Percentiles rank a stretch among this genome's conserved stretches.
phyloP scores from a whole-genome alignment of 1,284 basidiomycete species.

The Sporisorium graminicola region DNA sequence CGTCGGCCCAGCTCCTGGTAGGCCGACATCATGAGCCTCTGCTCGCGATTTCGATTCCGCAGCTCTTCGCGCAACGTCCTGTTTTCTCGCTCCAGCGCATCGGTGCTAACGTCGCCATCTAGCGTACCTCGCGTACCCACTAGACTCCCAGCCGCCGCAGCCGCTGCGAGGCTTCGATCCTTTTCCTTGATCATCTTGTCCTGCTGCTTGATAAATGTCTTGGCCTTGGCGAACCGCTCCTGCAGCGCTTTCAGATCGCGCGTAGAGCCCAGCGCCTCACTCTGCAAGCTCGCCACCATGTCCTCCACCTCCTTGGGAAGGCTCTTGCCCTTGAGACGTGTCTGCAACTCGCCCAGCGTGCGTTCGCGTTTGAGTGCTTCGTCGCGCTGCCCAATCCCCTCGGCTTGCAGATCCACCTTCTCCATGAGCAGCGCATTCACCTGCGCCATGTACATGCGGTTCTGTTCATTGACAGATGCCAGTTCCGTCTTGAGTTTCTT shows the following conservation, averaged over 20 bases:
- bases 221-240: conserved; percentile 86
- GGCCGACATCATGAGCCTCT: conserved; percentile 53
- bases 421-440: conserved; percentile 79
- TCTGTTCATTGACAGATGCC: conserved; percentile 82
- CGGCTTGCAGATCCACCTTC: conserved; percentile 84
- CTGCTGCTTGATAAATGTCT: conserved; percentile 91
- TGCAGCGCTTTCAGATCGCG: conserved; percentile 79
- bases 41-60: conserved; percentile 40
- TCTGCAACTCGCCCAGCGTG: conserved; percentile 67
- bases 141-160: conserved; percentile 21
- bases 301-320: conserved; percentile 82
- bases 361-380: conserved; percentile 56
- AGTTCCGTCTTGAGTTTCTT: conserved; percentile 78
- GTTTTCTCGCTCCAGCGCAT: conserved; percentile 35
- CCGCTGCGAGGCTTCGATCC: conserved; percentile 44
- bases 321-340: conserved; percentile 75
- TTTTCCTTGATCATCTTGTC: conserved; percentile 72
- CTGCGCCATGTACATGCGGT: conserved; percentile 86
- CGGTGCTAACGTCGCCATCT: conserved; percentile 17
- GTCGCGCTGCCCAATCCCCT: conserved; percentile 65
- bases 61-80: conserved; percentile 36
- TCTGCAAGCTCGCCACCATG: conserved; percentile 80
- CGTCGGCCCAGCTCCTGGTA: conserved; percentile 49
- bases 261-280: conserved; percentile 79
- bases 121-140: conserved; percentile 13